A percentile compares a stretch with the other conserved stretches of the same genome.
phyloP scores from a whole-genome alignment of 1,139 yeast genomes.

The Blastobotrys illinoisensis region DNA sequence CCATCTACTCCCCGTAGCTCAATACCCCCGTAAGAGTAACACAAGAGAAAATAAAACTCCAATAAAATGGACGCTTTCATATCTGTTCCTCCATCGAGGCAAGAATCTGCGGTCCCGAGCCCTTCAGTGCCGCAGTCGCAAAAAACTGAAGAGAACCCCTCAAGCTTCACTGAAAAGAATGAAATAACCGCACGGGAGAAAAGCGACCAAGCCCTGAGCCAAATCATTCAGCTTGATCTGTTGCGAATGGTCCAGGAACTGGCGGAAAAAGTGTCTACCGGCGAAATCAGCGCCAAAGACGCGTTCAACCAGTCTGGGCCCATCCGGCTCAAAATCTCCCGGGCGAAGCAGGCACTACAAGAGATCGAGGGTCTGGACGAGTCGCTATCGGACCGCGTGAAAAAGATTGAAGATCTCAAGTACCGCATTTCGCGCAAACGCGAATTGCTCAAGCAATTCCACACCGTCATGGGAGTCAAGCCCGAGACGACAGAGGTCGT shows the following conservation, averaged over 20 bases:
- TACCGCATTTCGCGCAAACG: conserved; percentile 14
- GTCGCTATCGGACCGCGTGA: conserved; percentile 16
- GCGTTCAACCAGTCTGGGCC: conserved; percentile 22
- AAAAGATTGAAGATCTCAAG: conserved; percentile 10
- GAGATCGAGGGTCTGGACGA: conserved; percentile 21
- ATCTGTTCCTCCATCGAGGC: conserved; percentile 11
- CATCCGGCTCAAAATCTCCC: conserved; percentile 21
- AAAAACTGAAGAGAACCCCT: background rate
- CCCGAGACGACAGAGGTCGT: background rate
- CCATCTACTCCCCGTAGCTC: too few species aligned
- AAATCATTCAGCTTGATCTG: conserved; percentile 19
- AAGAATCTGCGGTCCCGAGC: conserved; percentile 9
- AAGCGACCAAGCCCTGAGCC: background rate
- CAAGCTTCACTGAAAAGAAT: background rate
- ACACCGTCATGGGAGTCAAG: conserved; percentile 15
- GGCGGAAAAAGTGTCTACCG: conserved; percentile 20
- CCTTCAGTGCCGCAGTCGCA: conserved; percentile 1
- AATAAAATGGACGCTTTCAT: conserved; percentile 12
- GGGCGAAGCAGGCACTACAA: conserved; percentile 17
- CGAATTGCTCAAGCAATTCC: conserved; percentile 17
- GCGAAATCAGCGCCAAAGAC: conserved; percentile 22
- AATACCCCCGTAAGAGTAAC: too few species aligned
- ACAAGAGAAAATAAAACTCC: too few species aligned
- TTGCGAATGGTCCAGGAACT: conserved; percentile 22
- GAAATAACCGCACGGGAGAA: background rate